phyloP scores from a whole-genome alignment of 225 moss, liverwort and hornwort species.

The Straminergon stramineum region DNA sequence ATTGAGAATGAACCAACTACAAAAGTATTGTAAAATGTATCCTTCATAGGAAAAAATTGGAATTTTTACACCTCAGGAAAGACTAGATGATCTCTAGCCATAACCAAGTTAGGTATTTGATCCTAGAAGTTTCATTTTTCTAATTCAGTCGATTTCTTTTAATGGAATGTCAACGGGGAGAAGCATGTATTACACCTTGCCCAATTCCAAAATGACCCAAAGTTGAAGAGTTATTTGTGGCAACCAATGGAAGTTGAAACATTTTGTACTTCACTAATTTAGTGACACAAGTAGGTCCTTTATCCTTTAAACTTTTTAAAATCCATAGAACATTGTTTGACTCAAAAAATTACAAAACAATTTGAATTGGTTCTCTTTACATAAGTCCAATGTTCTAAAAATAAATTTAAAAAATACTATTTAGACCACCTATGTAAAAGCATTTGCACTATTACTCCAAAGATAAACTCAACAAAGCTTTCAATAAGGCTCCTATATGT shows the following conservation, averaged over 20 bases:
- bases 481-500: accelerated
- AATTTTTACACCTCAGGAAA: background rate
- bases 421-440: accelerated
- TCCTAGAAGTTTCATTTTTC: background rate
- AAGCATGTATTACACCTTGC: background rate
- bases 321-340: background rate
- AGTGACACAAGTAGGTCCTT: accelerated
- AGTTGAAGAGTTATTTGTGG: background rate
- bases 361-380: accelerated
- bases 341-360: background rate
- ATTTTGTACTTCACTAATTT: background rate
- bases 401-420: background rate
- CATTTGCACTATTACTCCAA: accelerated
- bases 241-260: background rate
- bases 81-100: background rate
- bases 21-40: background rate
- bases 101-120: background rate
- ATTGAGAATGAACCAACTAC: no score
- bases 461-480: no score
- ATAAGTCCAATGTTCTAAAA: background rate
- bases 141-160: background rate
- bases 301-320: background rate
- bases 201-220: accelerated
- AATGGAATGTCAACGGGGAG: accelerated
- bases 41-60: accelerated